Evolutionary conservation across 2,329 filamentous ascomycete genomes (phyloP), one percentile per base, ranked within the genome.

Genomic region (Fusarium sp.): DNA sequence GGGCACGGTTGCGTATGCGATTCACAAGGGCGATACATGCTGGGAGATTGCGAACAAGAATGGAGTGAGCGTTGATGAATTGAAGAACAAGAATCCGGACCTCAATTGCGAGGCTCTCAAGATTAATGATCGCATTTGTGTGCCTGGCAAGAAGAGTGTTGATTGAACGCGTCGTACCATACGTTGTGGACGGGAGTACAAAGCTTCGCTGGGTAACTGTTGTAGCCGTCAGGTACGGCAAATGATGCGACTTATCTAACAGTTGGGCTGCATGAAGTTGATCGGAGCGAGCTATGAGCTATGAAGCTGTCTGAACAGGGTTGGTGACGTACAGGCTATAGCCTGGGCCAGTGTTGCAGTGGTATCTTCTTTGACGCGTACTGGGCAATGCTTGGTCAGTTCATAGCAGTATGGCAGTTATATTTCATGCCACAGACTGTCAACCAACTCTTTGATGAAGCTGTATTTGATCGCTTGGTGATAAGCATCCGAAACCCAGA

Each of bases 11-110:
- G 73, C 78, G 10, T 84, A 88, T 73, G 78, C 79, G 41, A 79
- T 90, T 46, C 72, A 80, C 55, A 58, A 79, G 12, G 86, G 85
- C 10, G 86, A 89, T 68, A 87, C 85, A 12, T 89, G 87, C 77
- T 89, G 86, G 86, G 83, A 77, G 10, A 83, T 90, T 75, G 85
- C 84, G 3, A 73, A 88, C 63, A 76, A 71, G 37, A 77, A 81
- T 63, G 80, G 80, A n/a, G 65, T 86, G 61, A 79, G 78, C 45
- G 79, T 89, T 27, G 84, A 86, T 19, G 82, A 83, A 25, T 74
- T 90, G 35, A n/a, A 85, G 66, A 77, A 76, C 29, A 74, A 82
- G 41, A 89, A 90, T 63, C 54, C 78, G 25, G 81, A 79, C 2
- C 73, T 89, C 16, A 79, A 87, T 60, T 90, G 88, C 73, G 83